Conservation (phyloP, 1,139 yeast genomes). For the Pichia sp. region DNA sequence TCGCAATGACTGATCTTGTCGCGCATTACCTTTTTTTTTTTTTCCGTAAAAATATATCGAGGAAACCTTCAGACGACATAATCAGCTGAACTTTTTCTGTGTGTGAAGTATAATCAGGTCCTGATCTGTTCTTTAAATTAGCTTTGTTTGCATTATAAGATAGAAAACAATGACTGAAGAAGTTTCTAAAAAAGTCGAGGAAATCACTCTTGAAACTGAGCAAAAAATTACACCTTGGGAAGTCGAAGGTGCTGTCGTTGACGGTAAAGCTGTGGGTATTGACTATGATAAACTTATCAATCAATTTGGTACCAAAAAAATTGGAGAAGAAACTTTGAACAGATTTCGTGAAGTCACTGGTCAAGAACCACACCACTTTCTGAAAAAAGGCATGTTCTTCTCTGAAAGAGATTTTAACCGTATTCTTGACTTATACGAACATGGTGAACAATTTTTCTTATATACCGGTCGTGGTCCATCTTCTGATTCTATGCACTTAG, state of each 20-base stretch:
- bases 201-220: constrained; percentile 28
- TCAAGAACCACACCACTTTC: constrained; percentile 82
- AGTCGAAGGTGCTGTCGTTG: constrained; percentile 96
- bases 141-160: no score
- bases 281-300: constrained; percentile 82
- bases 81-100: no score
- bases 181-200: constrained; percentile 20
- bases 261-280: constrained; percentile 80
- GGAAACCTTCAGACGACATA: no score
- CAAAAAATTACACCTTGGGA: constrained; percentile 96
- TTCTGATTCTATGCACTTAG: constrained; percentile 90
- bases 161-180: constrained; percentile 19
- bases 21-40: no score
- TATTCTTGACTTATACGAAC: constrained; percentile 84
- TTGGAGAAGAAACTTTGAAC: constrained; percentile 60
- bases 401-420: constrained; percentile 80
- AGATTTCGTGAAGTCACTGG: constrained; percentile 83
- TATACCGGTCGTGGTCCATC: constrained; percentile 99
- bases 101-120: no score
- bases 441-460: constrained; percentile 89
- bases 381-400: constrained; percentile 88
- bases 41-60: no score
- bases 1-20: no score
- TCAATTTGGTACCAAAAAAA: constrained; percentile 80
- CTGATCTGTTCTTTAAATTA: no score